These are phyloP conservation scores for Coemansia sp. DNA, from an alignment of 192 early-diverging fungal species.

Conservation along the genomic window DNA sequence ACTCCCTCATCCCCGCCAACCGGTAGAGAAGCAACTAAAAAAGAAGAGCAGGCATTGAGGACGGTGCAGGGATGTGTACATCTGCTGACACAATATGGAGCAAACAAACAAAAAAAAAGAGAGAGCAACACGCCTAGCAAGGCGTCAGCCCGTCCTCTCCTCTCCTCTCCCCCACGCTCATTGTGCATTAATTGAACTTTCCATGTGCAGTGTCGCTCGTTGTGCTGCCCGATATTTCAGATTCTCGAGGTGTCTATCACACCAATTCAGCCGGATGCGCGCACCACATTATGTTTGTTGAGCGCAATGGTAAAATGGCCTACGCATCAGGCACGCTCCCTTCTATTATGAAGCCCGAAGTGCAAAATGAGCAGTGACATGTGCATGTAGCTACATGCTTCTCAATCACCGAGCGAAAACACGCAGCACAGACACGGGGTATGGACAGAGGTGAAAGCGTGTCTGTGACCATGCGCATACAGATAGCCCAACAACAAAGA, in stretches of 20 bases:
- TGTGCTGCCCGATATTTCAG: background rate
- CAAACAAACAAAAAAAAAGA: background rate
- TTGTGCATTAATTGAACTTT: slow-evolving; percentile 5
- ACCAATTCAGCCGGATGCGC: background rate
- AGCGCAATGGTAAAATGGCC: background rate
- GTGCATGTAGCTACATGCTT: background rate
- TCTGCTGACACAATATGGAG: background rate
- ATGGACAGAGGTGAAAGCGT: background rate
- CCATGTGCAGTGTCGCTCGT: background rate
- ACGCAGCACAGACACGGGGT: background rate
- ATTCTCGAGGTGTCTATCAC: background rate
- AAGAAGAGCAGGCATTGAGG: background rate
- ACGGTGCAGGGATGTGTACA: background rate
- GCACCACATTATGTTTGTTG: background rate
- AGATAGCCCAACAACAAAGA: background rate
- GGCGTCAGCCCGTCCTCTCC: background rate
- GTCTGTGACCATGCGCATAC: background rate
- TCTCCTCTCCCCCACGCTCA: background rate
- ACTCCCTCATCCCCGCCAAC: background rate
- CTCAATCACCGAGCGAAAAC: slow-evolving; percentile 2
- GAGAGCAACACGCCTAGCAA: background rate
- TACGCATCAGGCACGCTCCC: background rate
- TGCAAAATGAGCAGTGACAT: background rate
- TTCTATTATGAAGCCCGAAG: background rate
- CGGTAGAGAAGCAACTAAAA: background rate